Evolutionary conservation across 345 rosid species (phyloP).

Genomic region (Populus simonii): DNA sequence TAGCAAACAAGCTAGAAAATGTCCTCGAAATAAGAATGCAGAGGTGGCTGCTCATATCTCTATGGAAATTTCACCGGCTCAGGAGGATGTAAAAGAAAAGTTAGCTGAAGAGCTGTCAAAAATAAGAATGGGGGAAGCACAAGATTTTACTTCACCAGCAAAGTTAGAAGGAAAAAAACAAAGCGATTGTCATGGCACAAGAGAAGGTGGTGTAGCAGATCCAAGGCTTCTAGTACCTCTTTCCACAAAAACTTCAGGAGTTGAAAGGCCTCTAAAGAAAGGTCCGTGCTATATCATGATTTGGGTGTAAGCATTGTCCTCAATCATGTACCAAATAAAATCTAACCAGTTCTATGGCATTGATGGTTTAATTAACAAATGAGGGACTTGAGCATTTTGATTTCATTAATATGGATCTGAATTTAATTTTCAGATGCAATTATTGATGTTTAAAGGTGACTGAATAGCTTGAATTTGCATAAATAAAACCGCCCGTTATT

Average conservation of each 20-base stretch:
- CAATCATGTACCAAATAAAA: not conserved
- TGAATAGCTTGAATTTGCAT: not conserved
- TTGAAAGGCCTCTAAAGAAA: slow-evolving; percentile 21
- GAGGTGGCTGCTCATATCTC: slow-evolving; percentile 31
- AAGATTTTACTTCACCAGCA: slow-evolving; percentile 27
- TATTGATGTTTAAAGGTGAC: not conserved
- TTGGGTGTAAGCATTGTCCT: not conserved
- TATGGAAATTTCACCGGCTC: slow-evolving; percentile 33
- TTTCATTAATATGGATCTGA: not conserved
- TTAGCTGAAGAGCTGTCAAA: slow-evolving; percentile 74
- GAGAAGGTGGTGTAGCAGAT: slow-evolving; percentile 24
- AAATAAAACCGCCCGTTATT: not conserved
- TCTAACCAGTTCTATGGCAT: not conserved
- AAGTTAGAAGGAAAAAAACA: slow-evolving; percentile 29
- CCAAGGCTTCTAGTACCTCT: slow-evolving; percentile 6
- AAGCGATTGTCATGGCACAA: slow-evolving; percentile 13
- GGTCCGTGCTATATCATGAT: slow-evolving; percentile 25
- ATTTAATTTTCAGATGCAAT: slow-evolving; percentile 7
- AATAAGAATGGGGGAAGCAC: slow-evolving; percentile 61
- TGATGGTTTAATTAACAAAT: not conserved
- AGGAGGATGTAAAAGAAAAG: slow-evolving; percentile 51
- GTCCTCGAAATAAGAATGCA: slow-evolving; percentile 32
- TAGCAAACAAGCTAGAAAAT: slow-evolving; percentile 35
- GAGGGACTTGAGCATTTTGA: not conserved
- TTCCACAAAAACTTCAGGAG: slow-evolving; percentile 13